Evolutionary conservation across 441 rosid genomes (phyloP).

Genomic region (Brassica hybrid): DNA sequence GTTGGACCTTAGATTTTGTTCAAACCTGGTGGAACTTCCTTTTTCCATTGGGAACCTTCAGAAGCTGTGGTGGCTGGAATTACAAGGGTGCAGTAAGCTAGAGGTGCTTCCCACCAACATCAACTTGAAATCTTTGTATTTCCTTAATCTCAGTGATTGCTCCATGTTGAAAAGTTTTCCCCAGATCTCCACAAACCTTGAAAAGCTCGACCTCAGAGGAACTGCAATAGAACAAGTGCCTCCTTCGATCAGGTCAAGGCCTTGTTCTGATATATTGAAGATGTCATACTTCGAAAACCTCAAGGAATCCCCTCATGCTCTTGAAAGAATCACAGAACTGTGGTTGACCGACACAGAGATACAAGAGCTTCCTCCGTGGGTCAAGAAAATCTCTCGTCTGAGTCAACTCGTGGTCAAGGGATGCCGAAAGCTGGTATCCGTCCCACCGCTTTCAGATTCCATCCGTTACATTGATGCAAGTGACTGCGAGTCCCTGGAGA

Average conservation of each 20-base stretch:
- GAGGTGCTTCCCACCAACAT: not conserved
- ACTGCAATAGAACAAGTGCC: not conserved
- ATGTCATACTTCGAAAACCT: not conserved
- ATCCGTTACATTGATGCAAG: not conserved
- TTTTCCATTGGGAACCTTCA: not conserved
- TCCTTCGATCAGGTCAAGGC: not conserved
- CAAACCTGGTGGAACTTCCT: not conserved
- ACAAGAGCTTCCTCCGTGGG: not conserved
- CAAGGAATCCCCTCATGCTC: not conserved
- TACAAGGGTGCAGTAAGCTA: not conserved
- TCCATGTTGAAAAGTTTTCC: not conserved
- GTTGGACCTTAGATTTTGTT: not conserved
- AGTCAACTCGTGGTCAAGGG: not conserved
- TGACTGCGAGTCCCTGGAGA: constrained; percentile 17
- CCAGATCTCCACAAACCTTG: not conserved
- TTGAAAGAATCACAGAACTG: not conserved
- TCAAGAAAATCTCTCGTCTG: not conserved
- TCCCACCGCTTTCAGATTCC: not conserved
- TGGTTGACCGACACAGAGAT: not conserved
- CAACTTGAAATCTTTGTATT: not conserved
- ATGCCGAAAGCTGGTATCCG: not conserved
- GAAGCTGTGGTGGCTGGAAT: too few species aligned
- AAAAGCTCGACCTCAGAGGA: not conserved
- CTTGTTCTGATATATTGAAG: not conserved
- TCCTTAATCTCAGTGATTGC: not conserved